Evolutionary conservation across 176 grass and related monocot genomes (phyloP).

Genomic region (Triticum urartu): DNA sequence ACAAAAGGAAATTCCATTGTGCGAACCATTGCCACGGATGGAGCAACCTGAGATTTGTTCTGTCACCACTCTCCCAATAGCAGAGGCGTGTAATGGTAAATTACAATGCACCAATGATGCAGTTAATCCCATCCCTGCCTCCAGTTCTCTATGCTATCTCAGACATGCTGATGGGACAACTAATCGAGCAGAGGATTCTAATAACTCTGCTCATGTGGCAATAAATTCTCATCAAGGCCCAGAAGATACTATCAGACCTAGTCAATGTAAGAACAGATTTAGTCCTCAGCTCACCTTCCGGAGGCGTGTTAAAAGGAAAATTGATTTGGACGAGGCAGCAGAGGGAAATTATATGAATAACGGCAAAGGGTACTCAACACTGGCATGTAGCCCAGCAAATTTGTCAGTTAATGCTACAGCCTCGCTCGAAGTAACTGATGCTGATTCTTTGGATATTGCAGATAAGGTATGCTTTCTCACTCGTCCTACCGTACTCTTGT

Average conservation of each 20-base stretch:
- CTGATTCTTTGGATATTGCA: constrained; percentile 1
- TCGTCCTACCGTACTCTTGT: constrained; percentile 1
- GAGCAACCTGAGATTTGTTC: constrained; percentile 15
- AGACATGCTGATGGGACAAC: neutral
- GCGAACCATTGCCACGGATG: neutral
- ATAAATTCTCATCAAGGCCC: constrained; percentile 10
- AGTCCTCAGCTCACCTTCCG: constrained; percentile 39
- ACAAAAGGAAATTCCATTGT: neutral
- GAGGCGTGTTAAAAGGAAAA: constrained; percentile 50
- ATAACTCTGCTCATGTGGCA: neutral
- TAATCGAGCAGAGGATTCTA: constrained; percentile 24
- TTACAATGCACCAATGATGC: constrained; percentile 14
- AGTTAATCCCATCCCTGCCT: constrained; percentile 21
- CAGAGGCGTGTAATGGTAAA: constrained; percentile 1
- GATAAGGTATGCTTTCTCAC: constrained; percentile 30
- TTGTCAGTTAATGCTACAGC: neutral
- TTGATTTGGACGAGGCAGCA: constrained; percentile 4
- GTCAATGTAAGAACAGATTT: constrained; percentile 36
- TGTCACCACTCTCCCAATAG: neutral
- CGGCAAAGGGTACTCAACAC: neutral
- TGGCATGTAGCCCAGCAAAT: constrained; percentile 13
- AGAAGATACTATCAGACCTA: neutral
- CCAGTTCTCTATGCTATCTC: constrained; percentile 8
- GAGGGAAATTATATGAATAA: constrained; percentile 24
- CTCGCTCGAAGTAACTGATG: constrained; percentile 13